Percentiles rank a stretch among this genome's conserved stretches.
phyloP scores from a whole-genome alignment of 176 grass and related monocot genomes.

The Eleusine indica region DNA sequence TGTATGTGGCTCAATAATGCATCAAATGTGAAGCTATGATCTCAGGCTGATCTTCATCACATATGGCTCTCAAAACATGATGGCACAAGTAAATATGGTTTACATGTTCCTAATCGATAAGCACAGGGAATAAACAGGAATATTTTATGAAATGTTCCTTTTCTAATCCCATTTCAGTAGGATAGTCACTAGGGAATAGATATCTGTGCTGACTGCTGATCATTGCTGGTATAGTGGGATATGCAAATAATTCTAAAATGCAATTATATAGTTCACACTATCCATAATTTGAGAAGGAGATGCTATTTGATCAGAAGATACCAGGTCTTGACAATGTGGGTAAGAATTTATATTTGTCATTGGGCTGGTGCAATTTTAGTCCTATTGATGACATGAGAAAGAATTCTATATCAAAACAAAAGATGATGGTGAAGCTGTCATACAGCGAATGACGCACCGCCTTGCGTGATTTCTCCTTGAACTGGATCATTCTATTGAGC shows the following conservation, averaged over 20 bases:
- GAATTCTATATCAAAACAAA: conserved; percentile 35
- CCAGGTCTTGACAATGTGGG: background rate
- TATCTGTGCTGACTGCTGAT: conserved; percentile 1
- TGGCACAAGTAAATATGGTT: conserved; percentile 19
- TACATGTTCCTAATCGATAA: background rate
- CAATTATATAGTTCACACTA: background rate
- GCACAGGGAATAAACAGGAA: conserved; percentile 22
- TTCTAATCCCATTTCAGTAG: conserved; percentile 3
- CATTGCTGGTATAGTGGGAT: background rate
- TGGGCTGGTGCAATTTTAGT: background rate
- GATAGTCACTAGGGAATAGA: background rate
- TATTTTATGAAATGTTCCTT: conserved; percentile 14
- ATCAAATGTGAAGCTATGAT: conserved; percentile 16
- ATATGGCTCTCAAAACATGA: background rate
- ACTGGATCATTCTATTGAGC: conserved; percentile 98
- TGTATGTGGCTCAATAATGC: conserved; percentile 14
- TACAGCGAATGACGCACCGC: conserved; percentile 96
- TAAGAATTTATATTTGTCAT: conserved; percentile 23
- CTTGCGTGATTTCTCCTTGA: conserved; percentile 99
- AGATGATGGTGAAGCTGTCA: conserved; percentile 58
- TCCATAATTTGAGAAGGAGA: background rate
- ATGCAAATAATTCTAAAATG: background rate
- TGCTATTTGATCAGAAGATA: conserved; percentile 3
- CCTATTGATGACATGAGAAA: background rate
- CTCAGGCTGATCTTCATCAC: conserved; percentile 18